phyloP scores from a whole-genome alignment of 345 rosid species.

The Eucalyptus viminalis region DNA sequence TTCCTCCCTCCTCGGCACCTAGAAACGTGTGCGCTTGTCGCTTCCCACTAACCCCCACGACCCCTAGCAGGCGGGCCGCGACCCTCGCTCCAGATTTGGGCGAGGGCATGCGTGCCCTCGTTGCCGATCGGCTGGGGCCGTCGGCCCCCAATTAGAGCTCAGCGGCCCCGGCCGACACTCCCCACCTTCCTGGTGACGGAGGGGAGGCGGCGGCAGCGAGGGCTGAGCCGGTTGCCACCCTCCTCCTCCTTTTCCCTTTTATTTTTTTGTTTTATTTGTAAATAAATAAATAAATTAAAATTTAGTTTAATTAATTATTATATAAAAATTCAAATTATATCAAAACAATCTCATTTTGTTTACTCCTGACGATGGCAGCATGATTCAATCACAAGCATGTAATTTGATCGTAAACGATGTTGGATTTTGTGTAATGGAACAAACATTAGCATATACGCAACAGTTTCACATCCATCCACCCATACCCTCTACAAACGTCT shows the following conservation, averaged over 20 bases:
- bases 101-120: rapidly evolving
- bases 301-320: too few species aligned
- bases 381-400: not conserved
- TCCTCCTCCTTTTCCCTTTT: too few species aligned
- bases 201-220: rapidly evolving
- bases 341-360: too few species aligned
- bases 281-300: too few species aligned
- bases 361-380: not conserved
- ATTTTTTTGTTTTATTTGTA: too few species aligned
- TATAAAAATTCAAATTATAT: too few species aligned
- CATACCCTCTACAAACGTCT: not conserved
- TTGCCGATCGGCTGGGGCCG: rapidly evolving
- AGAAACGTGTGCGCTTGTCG: not conserved
- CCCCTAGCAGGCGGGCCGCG: too few species aligned
- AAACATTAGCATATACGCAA: not conserved
- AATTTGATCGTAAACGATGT: not conserved
- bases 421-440: not conserved
- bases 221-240: too few species aligned
- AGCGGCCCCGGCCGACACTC: rapidly evolving
- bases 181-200: rapidly evolving
- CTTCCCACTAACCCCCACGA: not conserved
- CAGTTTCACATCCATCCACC: not conserved
- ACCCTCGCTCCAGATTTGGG: too few species aligned
- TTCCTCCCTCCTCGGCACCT: not conserved
- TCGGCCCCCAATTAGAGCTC: rapidly evolving